Evolutionary conservation across 306 rosid species (phyloP).

Genomic region (Corylus avellana): DNA sequence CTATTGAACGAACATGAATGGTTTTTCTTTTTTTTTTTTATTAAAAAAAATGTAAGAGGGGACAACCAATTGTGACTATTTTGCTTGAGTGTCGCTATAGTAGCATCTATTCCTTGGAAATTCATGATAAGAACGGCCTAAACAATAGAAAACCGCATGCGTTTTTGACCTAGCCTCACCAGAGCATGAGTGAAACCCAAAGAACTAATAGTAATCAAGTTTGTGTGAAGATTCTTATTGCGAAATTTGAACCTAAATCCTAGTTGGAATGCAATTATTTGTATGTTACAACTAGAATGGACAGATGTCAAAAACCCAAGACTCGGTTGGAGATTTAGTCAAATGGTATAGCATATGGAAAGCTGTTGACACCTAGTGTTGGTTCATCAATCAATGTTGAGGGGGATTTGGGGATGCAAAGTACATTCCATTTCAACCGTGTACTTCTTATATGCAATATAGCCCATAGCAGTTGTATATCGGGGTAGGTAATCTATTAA

Average conservation of each 20-base stretch:
- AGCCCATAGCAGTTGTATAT: constrained; percentile 25
- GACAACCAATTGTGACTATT: too few species aligned
- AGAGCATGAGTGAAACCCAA: too few species aligned
- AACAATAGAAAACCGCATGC: too few species aligned
- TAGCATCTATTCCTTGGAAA: too few species aligned
- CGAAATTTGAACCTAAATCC: too few species aligned
- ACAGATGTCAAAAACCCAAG: constrained; percentile 21
- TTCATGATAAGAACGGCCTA: too few species aligned
- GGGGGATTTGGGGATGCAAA: constrained; percentile 22
- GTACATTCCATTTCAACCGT: constrained; percentile 42
- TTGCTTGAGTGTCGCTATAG: too few species aligned
- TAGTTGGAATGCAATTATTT: constrained; percentile 1
- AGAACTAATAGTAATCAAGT: too few species aligned
- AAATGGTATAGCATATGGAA: background rate
- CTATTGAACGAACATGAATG: background rate
- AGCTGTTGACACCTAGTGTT: constrained; percentile 8
- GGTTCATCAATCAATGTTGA: constrained; percentile 31
- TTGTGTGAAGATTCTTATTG: too few species aligned
- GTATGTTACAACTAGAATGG: constrained; percentile 8
- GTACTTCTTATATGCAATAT: constrained; percentile 23
- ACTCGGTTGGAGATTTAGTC: background rate
- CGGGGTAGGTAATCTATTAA: constrained; percentile 8
- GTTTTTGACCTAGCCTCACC: rapidly evolving
- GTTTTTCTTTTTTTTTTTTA: too few species aligned
- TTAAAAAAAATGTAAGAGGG: too few species aligned